A percentile compares a stretch with the other conserved stretches of the same genome.
Evolutionary conservation across 345 rosid genomes (phyloP).

Genomic region (Eucalyptus grandis): DNA sequence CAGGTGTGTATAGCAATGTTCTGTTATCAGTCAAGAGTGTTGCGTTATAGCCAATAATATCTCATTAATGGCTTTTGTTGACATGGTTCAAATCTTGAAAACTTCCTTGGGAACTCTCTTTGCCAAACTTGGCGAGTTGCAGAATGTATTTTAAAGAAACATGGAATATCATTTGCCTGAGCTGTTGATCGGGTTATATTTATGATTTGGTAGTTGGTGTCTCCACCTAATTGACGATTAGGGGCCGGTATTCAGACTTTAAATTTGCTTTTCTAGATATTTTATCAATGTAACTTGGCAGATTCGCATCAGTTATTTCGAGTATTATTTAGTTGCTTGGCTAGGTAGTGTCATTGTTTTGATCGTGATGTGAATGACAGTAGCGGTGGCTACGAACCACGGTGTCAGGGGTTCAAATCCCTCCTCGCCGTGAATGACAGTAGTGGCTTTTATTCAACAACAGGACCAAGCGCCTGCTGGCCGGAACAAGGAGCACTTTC

Average conservation of each 20-base stretch:
- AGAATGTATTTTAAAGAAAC: background rate
- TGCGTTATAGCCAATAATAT: background rate
- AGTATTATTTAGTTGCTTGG: background rate
- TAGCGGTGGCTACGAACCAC: background rate
- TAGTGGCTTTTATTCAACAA: background rate
- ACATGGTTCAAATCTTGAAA: background rate
- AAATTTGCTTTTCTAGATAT: background rate
- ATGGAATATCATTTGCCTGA: background rate
- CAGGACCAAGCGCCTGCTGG: background rate
- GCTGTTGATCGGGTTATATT: background rate
- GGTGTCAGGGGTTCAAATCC: too few species aligned
- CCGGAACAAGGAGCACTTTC: background rate
- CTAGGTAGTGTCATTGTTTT: background rate
- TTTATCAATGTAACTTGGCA: background rate
- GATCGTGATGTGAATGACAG: background rate
- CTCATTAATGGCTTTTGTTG: background rate
- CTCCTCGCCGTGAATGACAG: background rate
- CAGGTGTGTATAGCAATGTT: background rate
- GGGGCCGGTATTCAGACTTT: background rate
- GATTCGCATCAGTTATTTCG: background rate
- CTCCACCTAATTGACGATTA: background rate
- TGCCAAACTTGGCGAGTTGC: background rate
- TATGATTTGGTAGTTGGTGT: background rate
- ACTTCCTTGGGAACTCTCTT: background rate
- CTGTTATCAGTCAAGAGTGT: background rate